Percentiles rank a stretch among this genome's conserved stretches.
These are phyloP conservation scores for Fomitopsis serialis DNA, from an alignment of 768 basidiomycete species.

Conservation along the genomic window DNA sequence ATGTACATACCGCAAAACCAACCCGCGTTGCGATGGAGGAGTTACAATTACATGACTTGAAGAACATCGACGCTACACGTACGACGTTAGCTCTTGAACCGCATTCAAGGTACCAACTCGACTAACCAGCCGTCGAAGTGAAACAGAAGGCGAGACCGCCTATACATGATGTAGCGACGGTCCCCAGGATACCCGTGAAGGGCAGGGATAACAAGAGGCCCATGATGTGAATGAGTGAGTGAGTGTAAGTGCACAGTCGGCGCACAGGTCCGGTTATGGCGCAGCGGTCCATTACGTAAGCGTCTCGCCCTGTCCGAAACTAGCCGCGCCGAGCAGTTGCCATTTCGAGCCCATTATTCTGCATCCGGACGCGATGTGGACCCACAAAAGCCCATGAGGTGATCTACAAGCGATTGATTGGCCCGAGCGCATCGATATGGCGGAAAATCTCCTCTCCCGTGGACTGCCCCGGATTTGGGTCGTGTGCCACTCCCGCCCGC, in stretches of 20 bases:
- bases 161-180: conserved; percentile 79
- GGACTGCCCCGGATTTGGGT: too few relatives aligned
- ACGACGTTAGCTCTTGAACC: not conserved
- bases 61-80: conserved; percentile 82
- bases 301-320: too few relatives aligned
- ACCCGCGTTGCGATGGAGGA: conserved; percentile 96
- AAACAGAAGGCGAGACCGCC: conserved; percentile 82
- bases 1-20: conserved; percentile 77
- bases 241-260: not conserved
- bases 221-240: conserved; percentile 38
- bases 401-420: too few relatives aligned
- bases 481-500: too few relatives aligned
- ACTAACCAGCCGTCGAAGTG: conserved; percentile 76
- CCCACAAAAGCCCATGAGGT: too few relatives aligned
- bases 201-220: conserved; percentile 72
- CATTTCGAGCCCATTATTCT: too few relatives aligned
- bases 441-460: too few relatives aligned
- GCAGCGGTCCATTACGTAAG: too few relatives aligned
- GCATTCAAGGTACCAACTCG: not conserved
- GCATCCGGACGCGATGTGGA: too few relatives aligned
- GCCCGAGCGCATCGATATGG: too few relatives aligned
- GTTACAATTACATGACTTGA: conserved; percentile 98
- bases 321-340: too few relatives aligned
- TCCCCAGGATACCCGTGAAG: conserved; percentile 57
- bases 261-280: not conserved